Conservation (phyloP, 2,329 filamentous ascomycete genomes). For the Pseudogymnoascus sp. region DNA sequence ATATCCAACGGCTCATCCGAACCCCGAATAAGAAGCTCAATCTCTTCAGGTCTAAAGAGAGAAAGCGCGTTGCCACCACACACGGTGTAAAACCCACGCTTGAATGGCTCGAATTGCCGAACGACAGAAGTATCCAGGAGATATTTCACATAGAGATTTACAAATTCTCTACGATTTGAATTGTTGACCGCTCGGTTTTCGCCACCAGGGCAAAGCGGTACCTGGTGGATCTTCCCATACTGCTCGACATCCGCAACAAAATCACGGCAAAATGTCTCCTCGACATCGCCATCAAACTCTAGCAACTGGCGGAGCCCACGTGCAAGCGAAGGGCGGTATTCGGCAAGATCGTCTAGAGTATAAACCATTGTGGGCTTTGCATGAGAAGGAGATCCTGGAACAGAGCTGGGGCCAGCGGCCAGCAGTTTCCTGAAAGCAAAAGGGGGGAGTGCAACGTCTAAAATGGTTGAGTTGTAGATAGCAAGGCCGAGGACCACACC, state of each 20-base stretch:
- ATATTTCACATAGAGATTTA: conserved; percentile 74
- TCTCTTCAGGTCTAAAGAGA: conserved; percentile 83
- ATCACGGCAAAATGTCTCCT: conserved; percentile 69
- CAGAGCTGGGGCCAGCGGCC: conserved; percentile 59
- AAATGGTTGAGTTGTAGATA: conserved; percentile 90
- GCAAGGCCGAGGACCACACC: conserved; percentile 81
- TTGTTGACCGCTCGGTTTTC: conserved; percentile 74
- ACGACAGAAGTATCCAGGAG: conserved; percentile 69
- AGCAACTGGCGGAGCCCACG: conserved; percentile 67
- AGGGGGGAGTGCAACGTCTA: conserved; percentile 79
- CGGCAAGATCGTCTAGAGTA: conserved; percentile 71
- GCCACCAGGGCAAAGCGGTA: conserved; percentile 67
- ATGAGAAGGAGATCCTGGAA: conserved; percentile 45
- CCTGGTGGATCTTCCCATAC: conserved; percentile 58
- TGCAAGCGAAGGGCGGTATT: conserved; percentile 70
- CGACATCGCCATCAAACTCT: conserved; percentile 76
- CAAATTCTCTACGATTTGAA: conserved; percentile 73
- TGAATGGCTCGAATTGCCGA: conserved; percentile 87
- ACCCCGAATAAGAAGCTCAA: conserved; percentile 77
- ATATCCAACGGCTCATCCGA: conserved; percentile 81
- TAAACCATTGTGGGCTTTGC: conserved; percentile 59
- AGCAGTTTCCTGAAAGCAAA: conserved; percentile 86
- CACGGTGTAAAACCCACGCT: conserved; percentile 86
- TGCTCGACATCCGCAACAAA: conserved; percentile 71
- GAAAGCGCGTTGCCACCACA: conserved; percentile 82